These are phyloP conservation scores for Trichoderma pleuroti DNA, from an alignment of 2,329 filamentous ascomycete species.

Conservation along the genomic window DNA sequence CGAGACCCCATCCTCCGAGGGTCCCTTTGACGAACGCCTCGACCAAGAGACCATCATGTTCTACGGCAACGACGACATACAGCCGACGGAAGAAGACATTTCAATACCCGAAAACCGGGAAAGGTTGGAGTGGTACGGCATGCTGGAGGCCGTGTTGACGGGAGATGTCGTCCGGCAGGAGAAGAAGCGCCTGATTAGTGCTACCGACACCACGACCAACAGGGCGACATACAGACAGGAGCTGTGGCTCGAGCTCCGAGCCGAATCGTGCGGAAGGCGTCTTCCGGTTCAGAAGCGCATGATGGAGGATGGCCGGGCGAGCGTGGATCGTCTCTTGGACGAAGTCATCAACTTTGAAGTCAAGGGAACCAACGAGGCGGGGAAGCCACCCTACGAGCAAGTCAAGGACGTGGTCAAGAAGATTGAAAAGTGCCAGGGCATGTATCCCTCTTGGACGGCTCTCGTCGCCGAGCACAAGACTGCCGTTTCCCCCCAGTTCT, in stretches of 20 bases:
- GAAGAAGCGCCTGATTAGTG: conserved; percentile 89
- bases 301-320: conserved; percentile 76
- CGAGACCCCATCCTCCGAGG: conserved; percentile 82
- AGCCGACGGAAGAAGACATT: conserved; percentile 85
- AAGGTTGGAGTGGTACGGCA: conserved; percentile 94
- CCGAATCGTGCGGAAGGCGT: conserved; percentile 78
- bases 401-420: conserved; percentile 85
- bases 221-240: conserved; percentile 70
- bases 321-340: conserved; percentile 72
- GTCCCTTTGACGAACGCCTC: conserved; percentile 79
- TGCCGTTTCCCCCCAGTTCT: conserved; percentile 72
- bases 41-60: conserved; percentile 93
- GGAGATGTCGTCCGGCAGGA: conserved; percentile 97
- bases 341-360: conserved; percentile 91
- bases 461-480: conserved; percentile 72
- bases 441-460: conserved; percentile 77
- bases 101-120: conserved; percentile 85
- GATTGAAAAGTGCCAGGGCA: conserved; percentile 81
- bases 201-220: conserved; percentile 55
- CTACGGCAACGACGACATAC: conserved; percentile 83
- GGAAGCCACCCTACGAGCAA: conserved; percentile 82
- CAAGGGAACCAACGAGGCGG: conserved; percentile 86
- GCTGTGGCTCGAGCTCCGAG: conserved; percentile 84
- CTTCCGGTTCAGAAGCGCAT: conserved; percentile 81
- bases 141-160: conserved; percentile 92